phyloP scores from a whole-genome alignment of 192 early-diverging fungal genomes.

The Coemansia sp. region DNA sequence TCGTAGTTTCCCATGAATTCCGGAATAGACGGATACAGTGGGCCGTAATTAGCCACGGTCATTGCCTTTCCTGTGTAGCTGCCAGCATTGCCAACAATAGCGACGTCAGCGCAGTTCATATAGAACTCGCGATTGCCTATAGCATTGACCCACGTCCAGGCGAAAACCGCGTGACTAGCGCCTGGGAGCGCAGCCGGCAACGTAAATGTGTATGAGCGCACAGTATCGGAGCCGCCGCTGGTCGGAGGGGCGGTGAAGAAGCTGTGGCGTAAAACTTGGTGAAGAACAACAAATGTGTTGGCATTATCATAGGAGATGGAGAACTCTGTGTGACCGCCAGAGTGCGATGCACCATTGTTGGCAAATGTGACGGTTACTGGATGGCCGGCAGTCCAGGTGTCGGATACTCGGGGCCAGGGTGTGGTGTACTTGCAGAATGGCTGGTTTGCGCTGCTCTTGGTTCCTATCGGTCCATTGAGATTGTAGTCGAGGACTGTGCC shows the following conservation, averaged over 20 bases:
- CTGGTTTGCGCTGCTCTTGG: neutral
- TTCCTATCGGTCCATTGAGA: conserved; percentile 40
- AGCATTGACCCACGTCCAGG: conserved; percentile 71
- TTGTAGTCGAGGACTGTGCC: conserved; percentile 29
- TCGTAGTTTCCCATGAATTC: conserved; percentile 45
- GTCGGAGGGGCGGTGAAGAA: conserved; percentile 10
- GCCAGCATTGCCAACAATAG: conserved; percentile 18
- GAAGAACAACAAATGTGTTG: conserved; percentile 40
- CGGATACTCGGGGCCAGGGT: conserved; percentile 8
- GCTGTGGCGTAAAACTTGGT: conserved; percentile 34
- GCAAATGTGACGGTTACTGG: conserved; percentile 33
- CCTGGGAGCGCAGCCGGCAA: conserved; percentile 30
- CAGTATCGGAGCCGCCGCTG: conserved; percentile 9
- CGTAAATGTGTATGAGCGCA: conserved; percentile 17
- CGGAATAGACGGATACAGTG: conserved; percentile 44
- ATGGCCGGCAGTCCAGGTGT: conserved; percentile 42
- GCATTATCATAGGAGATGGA: conserved; percentile 52
- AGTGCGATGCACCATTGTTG: conserved; percentile 36
- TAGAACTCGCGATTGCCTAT: conserved; percentile 67
- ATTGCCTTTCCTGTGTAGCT: conserved; percentile 39
- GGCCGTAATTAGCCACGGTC: conserved; percentile 57
- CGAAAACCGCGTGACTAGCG: conserved; percentile 34
- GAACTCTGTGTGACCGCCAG: conserved; percentile 57
- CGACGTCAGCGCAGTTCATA: conserved; percentile 61
- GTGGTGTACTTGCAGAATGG: conserved; percentile 42